Percentiles rank a stretch among this genome's conserved stretches.
These are phyloP conservation scores for Leccinum subtestaceum DNA, from an alignment of 768 basidiomycete species.

Conservation along the genomic window DNA sequence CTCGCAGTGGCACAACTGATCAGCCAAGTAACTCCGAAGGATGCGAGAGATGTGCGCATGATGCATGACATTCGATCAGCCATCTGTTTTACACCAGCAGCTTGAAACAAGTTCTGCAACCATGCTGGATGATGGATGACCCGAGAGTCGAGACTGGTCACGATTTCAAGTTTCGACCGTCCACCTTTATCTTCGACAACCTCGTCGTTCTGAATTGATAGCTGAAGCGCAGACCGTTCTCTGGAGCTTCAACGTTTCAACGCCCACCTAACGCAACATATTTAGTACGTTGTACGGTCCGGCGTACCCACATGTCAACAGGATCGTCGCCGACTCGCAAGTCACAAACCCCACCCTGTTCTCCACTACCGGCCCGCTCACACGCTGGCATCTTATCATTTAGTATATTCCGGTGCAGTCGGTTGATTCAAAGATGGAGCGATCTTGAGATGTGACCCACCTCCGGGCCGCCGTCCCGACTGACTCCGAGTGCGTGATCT, in stretches of 20 bases:
- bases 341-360: not conserved
- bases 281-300: not conserved
- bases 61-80: not conserved
- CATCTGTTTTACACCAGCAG: not conserved
- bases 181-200: not conserved
- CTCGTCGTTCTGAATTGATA: not conserved
- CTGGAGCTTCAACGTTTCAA: not conserved
- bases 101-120: not conserved
- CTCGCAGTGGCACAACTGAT: not conserved
- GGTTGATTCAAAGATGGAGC: not conserved
- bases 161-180: not conserved
- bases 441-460: not conserved
- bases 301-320: not conserved
- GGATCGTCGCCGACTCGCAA: not conserved
- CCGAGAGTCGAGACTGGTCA: not conserved
- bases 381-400: not conserved
- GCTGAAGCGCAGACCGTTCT: not conserved
- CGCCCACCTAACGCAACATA: not conserved
- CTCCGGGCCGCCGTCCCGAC: conserved; percentile 17
- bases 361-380: not conserved
- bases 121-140: not conserved
- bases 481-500: not conserved
- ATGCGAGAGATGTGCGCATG: not conserved
- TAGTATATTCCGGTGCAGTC: not conserved
- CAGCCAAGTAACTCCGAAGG: not conserved